Evolutionary conservation across 768 basidiomycete species (phyloP).

Genomic region (Suillus subalutaceus): DNA sequence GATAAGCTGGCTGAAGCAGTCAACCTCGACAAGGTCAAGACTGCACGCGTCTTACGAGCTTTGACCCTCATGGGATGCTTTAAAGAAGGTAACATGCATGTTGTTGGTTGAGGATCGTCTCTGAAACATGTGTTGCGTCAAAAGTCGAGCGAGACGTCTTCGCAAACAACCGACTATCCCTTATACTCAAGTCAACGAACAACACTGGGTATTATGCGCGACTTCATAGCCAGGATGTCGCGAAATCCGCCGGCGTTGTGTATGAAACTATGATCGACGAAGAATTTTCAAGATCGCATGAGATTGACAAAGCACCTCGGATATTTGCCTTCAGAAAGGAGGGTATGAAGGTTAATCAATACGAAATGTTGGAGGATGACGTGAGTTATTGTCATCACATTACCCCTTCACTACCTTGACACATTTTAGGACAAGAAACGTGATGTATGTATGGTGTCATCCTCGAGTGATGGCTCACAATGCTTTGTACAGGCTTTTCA

Average conservation of each 20-base stretch:
- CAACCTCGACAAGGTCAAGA: constrained; percentile 29
- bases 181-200: too few species aligned
- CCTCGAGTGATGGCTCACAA: neutral
- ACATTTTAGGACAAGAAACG: constrained; percentile 17
- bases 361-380: constrained; percentile 26
- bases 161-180: too few species aligned
- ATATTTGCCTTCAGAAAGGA: constrained; percentile 22
- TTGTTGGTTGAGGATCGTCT: neutral
- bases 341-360: constrained; percentile 21
- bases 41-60: constrained; percentile 31
- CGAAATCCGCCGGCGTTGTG: constrained; percentile 19
- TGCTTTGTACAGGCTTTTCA: constrained; percentile 22
- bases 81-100: constrained; percentile 25
- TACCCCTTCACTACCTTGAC: neutral
- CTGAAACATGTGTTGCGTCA: too few species aligned
- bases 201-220: constrained; percentile 7
- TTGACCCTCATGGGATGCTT: constrained; percentile 36
- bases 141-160: too few species aligned
- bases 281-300: constrained; percentile 26
- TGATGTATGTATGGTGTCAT: constrained; percentile 13
- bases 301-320: constrained; percentile 25
- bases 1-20: constrained; percentile 28
- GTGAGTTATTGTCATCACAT: constrained; percentile 17
- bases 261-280: constrained; percentile 29
- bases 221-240: constrained; percentile 15